Percentiles rank a stretch among this genome's conserved stretches.
phyloP scores from a whole-genome alignment of 2,329 filamentous ascomycete species.

The Fusarium dimerum region DNA sequence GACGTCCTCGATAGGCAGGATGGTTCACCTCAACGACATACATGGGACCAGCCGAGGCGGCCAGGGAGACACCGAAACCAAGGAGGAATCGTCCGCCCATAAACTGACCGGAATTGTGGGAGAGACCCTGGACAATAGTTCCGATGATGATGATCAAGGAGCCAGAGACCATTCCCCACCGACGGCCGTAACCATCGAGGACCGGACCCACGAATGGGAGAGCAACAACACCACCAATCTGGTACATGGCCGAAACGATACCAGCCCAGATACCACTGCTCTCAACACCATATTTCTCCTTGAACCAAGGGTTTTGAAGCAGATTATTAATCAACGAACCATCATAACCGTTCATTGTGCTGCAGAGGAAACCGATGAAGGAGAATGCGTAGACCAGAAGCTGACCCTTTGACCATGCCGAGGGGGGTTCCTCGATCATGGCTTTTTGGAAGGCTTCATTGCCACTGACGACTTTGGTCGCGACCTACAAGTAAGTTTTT shows the following conservation, averaged over 20 bases:
- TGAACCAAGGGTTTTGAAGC: conserved; percentile 44
- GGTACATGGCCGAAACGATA: conserved; percentile 53
- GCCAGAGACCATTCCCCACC: conserved; percentile 38
- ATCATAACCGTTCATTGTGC: conserved; percentile 55
- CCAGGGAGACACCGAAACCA: conserved; percentile 51
- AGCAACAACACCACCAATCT: conserved; percentile 50
- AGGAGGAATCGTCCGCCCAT: conserved; percentile 62
- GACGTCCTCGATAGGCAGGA: conserved; percentile 46
- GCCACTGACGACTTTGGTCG: conserved; percentile 49
- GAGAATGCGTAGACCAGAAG: conserved; percentile 46
- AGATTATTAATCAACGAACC: conserved; percentile 52
- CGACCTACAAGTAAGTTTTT: conserved; percentile 14
- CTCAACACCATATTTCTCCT: conserved; percentile 40
- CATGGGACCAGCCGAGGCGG: conserved; percentile 45
- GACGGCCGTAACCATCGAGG: conserved; percentile 49
- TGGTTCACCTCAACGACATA: conserved; percentile 50
- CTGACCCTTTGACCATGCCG: conserved; percentile 40
- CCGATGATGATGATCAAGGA: conserved; percentile 44
- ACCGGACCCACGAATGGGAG: conserved; percentile 47
- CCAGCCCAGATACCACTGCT: conserved; percentile 50
- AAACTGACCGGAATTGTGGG: conserved; percentile 41
- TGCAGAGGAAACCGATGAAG: conserved; percentile 50
- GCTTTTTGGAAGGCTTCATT: conserved; percentile 58
- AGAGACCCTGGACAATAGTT: conserved; percentile 48
- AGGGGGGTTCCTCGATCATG: conserved; percentile 52